phyloP scores from a whole-genome alignment of 768 basidiomycete species.

The Atractiella rhizophila region DNA sequence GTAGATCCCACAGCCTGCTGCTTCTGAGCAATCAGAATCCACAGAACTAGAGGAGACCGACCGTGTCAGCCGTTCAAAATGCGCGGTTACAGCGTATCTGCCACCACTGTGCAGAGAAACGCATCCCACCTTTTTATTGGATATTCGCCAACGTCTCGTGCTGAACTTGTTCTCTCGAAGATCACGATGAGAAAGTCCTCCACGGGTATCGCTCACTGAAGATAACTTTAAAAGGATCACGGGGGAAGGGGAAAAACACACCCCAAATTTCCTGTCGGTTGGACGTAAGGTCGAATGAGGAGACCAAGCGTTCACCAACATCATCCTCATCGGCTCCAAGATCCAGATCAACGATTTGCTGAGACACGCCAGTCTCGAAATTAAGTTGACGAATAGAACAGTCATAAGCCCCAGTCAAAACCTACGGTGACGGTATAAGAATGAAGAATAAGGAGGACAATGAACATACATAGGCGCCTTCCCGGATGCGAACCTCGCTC shows the following conservation, averaged over 20 bases:
- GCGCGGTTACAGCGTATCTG: slow-evolving; percentile 10
- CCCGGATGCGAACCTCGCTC: slow-evolving; percentile 22
- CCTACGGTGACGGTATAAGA: slow-evolving; percentile 7
- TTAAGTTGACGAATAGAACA: slow-evolving; percentile 22
- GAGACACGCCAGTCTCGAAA: slow-evolving; percentile 20
- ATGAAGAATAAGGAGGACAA: not conserved
- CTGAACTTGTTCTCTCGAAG: slow-evolving; percentile 8
- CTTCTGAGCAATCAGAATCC: not conserved
- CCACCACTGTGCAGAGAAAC: slow-evolving; percentile 11
- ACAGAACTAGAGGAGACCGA: not conserved
- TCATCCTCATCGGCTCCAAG: slow-evolving; percentile 5
- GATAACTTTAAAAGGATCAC: not conserved
- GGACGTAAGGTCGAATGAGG: slow-evolving; percentile 23
- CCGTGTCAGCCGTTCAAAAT: slow-evolving; percentile 12
- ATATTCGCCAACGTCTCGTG: slow-evolving; percentile 13
- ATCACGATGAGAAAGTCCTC: slow-evolving; percentile 12
- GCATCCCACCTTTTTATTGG: slow-evolving; percentile 13
- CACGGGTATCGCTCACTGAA: slow-evolving; percentile 7
- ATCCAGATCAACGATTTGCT: slow-evolving; percentile 21
- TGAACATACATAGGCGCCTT: slow-evolving; percentile 19
- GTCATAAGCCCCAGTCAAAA: slow-evolving; percentile 25
- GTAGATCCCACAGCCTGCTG: slow-evolving; percentile 12
- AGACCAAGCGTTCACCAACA: slow-evolving; percentile 22
- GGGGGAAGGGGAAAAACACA: slow-evolving; percentile 9
- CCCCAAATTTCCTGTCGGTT: slow-evolving; percentile 18